A percentile compares a stretch with the other conserved stretches of the same genome.
phyloP scores from a whole-genome alignment of 345 rosid genomes.

The Barbarea vulgaris region DNA sequence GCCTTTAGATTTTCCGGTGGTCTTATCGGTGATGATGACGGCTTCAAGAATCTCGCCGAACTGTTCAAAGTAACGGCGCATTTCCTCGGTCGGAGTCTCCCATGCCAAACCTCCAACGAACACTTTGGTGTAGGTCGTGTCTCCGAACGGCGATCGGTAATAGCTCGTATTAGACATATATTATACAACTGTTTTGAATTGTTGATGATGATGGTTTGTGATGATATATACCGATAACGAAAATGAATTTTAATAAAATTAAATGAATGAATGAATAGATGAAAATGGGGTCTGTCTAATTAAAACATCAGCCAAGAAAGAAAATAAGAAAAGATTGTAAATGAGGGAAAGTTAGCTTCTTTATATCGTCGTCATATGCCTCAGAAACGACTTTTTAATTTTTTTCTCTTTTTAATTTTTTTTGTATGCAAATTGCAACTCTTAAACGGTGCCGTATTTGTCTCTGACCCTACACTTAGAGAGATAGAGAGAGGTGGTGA shows the following conservation, averaged over 20 bases:
- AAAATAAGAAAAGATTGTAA: constrained; percentile 37
- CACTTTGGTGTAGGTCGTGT: constrained; percentile 85
- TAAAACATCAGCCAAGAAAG: constrained; percentile 31
- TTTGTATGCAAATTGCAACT: constrained; percentile 23
- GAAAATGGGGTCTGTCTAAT: constrained; percentile 33
- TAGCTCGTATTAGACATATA: constrained; percentile 39
- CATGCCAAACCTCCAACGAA: constrained; percentile 95
- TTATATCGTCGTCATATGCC: constrained; percentile 37
- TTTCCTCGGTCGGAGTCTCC: constrained; percentile 90
- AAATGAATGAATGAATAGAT: constrained; percentile 31
- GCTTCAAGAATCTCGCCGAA: constrained; percentile 98
- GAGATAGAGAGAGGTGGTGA: background rate
- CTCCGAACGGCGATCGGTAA: constrained; percentile 92
- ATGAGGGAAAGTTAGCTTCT: constrained; percentile 41
- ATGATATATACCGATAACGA: constrained; percentile 33
- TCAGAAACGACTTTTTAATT: constrained; percentile 33
- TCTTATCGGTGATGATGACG: constrained; percentile 80
- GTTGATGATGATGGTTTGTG: constrained; percentile 27
- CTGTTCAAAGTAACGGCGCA: constrained; percentile 81
- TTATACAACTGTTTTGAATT: background rate
- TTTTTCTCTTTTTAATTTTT: constrained; percentile 1
- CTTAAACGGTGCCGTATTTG: constrained; percentile 30
- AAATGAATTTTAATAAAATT: background rate
- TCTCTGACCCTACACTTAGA: constrained; percentile 17
- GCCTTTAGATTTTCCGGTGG: constrained; percentile 91